phyloP scores from a whole-genome alignment of 1,284 basidiomycete genomes.

The Peniophora sp. region DNA sequence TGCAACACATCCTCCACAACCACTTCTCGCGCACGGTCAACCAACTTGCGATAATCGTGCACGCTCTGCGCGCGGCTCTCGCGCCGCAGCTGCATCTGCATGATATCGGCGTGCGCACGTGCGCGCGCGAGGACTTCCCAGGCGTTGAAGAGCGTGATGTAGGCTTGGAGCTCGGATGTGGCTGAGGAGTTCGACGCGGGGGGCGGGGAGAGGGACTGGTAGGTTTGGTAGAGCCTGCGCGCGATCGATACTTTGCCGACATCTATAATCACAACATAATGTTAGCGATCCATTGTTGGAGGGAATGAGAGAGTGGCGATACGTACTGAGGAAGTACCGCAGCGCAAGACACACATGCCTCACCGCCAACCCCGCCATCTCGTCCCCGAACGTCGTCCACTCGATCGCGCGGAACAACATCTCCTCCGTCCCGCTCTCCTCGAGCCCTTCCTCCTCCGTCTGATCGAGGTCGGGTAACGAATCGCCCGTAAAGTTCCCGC shows the following conservation, averaged over 20 bases:
- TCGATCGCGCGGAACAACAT: constrained; percentile 84
- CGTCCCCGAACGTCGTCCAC: constrained; percentile 81
- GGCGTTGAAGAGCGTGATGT: constrained; percentile 64
- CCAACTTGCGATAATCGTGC: constrained; percentile 35
- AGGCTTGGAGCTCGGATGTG: constrained; percentile 66
- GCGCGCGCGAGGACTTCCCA: constrained; percentile 57
- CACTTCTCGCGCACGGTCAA: neutral
- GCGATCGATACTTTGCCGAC: constrained; percentile 71
- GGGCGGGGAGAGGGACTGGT: constrained; percentile 59
- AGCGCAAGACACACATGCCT: constrained; percentile 81
- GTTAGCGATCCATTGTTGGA: neutral
- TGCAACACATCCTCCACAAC: constrained; percentile 16
- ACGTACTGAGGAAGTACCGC: constrained; percentile 79
- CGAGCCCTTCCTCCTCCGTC: constrained; percentile 30
- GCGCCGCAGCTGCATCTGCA: constrained; percentile 44
- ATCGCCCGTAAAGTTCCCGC: constrained; percentile 48
- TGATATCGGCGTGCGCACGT: constrained; percentile 46
- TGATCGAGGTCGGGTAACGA: constrained; percentile 46
- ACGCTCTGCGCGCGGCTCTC: constrained; percentile 57
- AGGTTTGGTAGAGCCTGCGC: constrained; percentile 51
- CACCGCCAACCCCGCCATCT: constrained; percentile 72
- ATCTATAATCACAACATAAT: constrained; percentile 32
- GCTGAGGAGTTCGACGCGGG: constrained; percentile 50
- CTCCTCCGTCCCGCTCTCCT: constrained; percentile 52
- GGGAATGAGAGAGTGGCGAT: neutral